phyloP scores from a whole-genome alignment of 73 alveolate species.

The Uronychia binucleata region DNA sequence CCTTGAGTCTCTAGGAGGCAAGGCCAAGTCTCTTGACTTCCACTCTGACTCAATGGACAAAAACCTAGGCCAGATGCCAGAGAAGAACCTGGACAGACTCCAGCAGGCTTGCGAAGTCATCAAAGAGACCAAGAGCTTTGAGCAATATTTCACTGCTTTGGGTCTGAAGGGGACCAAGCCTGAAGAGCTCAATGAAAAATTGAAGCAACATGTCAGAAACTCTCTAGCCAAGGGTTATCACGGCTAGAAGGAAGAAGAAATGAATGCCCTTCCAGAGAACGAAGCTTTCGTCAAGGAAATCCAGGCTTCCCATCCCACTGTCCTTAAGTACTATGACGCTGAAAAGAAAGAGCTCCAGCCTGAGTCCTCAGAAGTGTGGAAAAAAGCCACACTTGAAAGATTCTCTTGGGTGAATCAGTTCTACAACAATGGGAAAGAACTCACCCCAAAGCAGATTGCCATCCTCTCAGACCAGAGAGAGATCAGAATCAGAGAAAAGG shows the following conservation, averaged over 20 bases:
- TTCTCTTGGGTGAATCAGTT: constrained; percentile 45
- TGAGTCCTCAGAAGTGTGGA: constrained; percentile 71
- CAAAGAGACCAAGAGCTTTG: constrained; percentile 71
- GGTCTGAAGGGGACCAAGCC: constrained; percentile 69
- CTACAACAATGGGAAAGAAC: background rate
- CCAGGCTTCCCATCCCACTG: constrained; percentile 58
- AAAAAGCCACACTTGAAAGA: constrained; percentile 47
- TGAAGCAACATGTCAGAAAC: constrained; percentile 87
- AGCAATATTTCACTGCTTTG: constrained; percentile 75
- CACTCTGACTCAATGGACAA: constrained; percentile 38
- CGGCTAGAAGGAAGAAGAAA: constrained; percentile 83
- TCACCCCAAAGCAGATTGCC: constrained; percentile 10
- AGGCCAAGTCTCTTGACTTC: constrained; percentile 23
- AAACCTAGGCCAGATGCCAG: constrained; percentile 78
- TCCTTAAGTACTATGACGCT: constrained; percentile 76
- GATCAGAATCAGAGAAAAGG: background rate
- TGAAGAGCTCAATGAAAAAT: constrained; percentile 71
- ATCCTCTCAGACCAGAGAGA: background rate
- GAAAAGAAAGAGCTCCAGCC: constrained; percentile 66
- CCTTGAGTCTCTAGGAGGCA: constrained; percentile 45
- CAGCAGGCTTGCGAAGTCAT: constrained; percentile 72
- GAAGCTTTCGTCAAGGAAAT: constrained; percentile 61
- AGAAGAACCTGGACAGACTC: constrained; percentile 73
- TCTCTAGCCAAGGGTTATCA: constrained; percentile 90
- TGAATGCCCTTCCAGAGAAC: constrained; percentile 78